Conservation (phyloP, 2,329 filamentous ascomycete species). For the Ceratocystis albifundus region DNA sequence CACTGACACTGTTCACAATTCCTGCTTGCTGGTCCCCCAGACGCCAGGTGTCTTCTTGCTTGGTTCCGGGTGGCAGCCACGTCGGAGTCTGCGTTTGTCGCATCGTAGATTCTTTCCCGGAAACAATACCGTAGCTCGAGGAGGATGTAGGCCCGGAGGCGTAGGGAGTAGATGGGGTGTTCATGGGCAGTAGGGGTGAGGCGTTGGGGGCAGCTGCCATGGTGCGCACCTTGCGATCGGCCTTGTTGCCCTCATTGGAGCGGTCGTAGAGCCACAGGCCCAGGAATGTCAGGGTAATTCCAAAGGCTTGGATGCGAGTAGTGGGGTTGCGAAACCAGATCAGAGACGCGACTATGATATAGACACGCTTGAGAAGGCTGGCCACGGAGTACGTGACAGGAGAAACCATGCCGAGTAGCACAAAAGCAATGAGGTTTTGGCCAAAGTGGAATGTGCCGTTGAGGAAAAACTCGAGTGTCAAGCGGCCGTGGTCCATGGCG, state of each 20-base stretch:
- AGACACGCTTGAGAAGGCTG: conserved; percentile 90
- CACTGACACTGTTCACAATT: conserved; percentile 26
- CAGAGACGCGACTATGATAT: conserved; percentile 89
- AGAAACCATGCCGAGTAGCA: conserved; percentile 82
- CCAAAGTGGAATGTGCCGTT: conserved; percentile 95
- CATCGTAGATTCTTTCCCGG: conserved; percentile 1
- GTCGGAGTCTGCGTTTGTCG: conserved; percentile 25
- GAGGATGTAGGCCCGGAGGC: neutral
- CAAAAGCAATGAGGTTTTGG: conserved; percentile 90
- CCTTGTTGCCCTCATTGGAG: conserved; percentile 76
- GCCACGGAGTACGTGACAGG: conserved; percentile 97
- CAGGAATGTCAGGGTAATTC: conserved; percentile 79
- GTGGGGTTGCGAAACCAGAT: conserved; percentile 92
- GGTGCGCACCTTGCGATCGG: conserved; percentile 66
- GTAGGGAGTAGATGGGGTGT: neutral
- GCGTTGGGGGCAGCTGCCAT: conserved; percentile 35
- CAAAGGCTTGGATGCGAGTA: conserved; percentile 67
- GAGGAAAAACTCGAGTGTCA: conserved; percentile 80
- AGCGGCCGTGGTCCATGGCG: conserved; percentile 62
- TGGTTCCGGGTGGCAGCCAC: conserved; percentile 73
- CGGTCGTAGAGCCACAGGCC: conserved; percentile 94
- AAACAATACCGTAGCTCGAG: conserved; percentile 16
- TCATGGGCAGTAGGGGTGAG: conserved; percentile 53
- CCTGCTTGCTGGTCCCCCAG: conserved; percentile 28
- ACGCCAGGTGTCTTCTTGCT: conserved; percentile 74